Evolutionary conservation across 768 basidiomycete genomes (phyloP), one percentile per base, ranked within the genome.

Genomic region (Kwoniella sp.): DNA sequence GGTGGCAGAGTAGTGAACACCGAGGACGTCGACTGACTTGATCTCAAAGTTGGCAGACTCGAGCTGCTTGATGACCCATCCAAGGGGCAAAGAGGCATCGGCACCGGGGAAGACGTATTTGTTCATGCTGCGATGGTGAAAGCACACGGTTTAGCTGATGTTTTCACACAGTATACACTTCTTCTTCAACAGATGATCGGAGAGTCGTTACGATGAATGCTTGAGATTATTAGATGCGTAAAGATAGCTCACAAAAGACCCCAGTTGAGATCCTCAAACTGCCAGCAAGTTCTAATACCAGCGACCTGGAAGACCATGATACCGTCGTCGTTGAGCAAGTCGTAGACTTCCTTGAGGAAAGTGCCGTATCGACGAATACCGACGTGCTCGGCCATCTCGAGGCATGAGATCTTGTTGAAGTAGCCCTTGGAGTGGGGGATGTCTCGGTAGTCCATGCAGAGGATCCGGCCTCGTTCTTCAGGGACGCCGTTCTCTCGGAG

Each of bases 361-460:
- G 88, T 80, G 17, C 85, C 85, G 81, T 99, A 99, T 48, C 92
- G 88, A 71, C 92, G 88, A 76, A 99, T 86, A 63, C 96, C 96
- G 65, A 99, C 96, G 78, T 99, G 96, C 87, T 99, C 96, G 19
- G 95, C 95, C 95, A 98, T 98, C 80, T 99, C 96, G 65, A 99
- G 84, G 65, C 88, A 88, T 53, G 95, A 92, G 57, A 99, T 98
- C 84, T 98, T 98, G 74, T 87, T 88, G 77, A 90, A 99, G 61
- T 86, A 86, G 56, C 88, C 88, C 58, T 60, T 87, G 85, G 29
- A 46, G 47, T 86, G 85, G 36, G 92, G 91, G 70, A 97, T 90
- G 60, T 96, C 90, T 29, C 94, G 88, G 80, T 90, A 94, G 79
- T 98, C 94, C 74, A 87, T 87, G 84, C 95, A 95, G 57, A 97